Evolutionary conservation across 306 rosid genomes (phyloP).

Genomic region (Quercus gilva): DNA sequence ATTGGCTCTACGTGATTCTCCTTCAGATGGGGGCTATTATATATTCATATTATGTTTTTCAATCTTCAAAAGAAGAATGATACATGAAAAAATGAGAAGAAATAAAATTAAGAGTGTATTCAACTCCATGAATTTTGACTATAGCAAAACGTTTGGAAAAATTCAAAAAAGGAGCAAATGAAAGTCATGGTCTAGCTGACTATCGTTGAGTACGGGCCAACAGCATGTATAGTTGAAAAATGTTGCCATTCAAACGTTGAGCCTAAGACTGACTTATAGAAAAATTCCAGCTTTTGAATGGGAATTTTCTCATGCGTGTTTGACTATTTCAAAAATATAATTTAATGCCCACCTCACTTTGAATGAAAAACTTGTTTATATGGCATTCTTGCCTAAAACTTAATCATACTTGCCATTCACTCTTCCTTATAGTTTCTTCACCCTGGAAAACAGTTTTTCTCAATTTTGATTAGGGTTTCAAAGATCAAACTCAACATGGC

Average conservation of each 20-base stretch:
- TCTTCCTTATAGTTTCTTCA: background rate
- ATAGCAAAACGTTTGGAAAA: background rate
- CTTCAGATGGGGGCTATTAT: background rate
- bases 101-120: background rate
- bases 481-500: slow-evolving; percentile 22
- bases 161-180: background rate
- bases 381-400: background rate
- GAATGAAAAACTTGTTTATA: background rate
- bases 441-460: background rate
- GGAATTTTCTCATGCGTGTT: slow-evolving; percentile 1
- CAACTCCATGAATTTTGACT: background rate
- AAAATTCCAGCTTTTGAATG: slow-evolving; percentile 1
- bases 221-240: background rate
- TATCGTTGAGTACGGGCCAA: background rate
- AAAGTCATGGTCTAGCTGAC: background rate
- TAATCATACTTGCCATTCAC: background rate
- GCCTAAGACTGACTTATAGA: background rate
- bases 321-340: background rate
- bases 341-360: background rate
- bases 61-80: background rate
- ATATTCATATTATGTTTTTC: background rate
- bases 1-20: background rate
- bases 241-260: background rate
- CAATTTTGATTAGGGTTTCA: background rate
- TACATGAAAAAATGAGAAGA: background rate